Base-by-base conservation (phyloP, 805 yeast genomes). In the Saccharomyces paradoxus region DNA sequence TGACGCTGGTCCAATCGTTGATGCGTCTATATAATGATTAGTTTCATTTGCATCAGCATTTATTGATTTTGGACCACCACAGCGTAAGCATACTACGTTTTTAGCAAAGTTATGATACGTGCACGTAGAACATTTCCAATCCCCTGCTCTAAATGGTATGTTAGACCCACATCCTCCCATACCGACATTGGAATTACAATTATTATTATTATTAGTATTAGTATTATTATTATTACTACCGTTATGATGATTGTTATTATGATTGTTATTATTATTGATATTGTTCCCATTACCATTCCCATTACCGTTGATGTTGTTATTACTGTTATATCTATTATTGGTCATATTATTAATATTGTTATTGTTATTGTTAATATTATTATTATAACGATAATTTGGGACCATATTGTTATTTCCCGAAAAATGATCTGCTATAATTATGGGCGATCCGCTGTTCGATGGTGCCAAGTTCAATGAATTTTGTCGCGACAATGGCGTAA, bases 91-190 rank as follows among this genome's bases (percentile, higher is more conserved):
- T 55, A 84, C 82, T 55, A 88, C 76, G 69, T 90, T 90, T 65
- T 90, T 90, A 2, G 97, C 97, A 76, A 90, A 90, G 69, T 90
- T 90, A 70, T 90, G 97, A 69, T 91, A 91, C 32, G 83, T 78
- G 69, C 97, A 91, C 27, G 80, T 75, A 28, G 81, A 76, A 74
- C 97, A 91, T 70, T 89, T 90, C 97, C 97, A 91, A 71, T 90
- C 97, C 52, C 97, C 97, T 2, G 97, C 97, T 63, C 97, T 80
- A 71, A 91, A 91, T 30, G 97, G 96, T n/a, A 91, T 95, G 62
- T 61, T 66, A 1, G 81, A 75, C 4, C 76, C 78, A 52, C 71
- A 72, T 47, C 74, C 68, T 54, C 66, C 64, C n/a, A 30, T 17
- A 14, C 44, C 41, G 55, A 56, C 58, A 50, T 59, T 61, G 50